These are phyloP conservation scores for Conringia planisiliqua DNA, from an alignment of 345 rosid species.

Conservation along the genomic window DNA sequence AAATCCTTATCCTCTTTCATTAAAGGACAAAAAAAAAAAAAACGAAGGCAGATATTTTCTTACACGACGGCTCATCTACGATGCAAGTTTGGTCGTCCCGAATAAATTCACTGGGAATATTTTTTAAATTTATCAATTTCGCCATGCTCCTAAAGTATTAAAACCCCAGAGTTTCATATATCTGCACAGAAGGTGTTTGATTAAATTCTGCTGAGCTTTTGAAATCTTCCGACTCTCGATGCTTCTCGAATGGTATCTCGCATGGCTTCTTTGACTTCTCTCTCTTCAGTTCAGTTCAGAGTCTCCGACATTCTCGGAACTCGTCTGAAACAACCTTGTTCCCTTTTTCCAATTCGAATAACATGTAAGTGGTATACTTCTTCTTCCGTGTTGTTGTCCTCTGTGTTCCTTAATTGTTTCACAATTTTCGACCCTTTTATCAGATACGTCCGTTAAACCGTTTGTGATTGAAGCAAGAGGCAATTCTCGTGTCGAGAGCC, in stretches of 20 bases:
- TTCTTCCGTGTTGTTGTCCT: not conserved
- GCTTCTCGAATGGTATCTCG: slow-evolving; percentile 9
- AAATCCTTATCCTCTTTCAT: slow-evolving; percentile 23
- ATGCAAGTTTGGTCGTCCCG: not conserved
- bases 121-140: not conserved
- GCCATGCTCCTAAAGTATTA: not conserved
- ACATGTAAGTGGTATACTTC: slow-evolving; percentile 6
- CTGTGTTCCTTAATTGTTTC: not conserved
- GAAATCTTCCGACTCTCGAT: not conserved
- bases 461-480: slow-evolving; percentile 51
- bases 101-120: not conserved
- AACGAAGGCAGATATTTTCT: not conserved
- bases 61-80: not conserved
- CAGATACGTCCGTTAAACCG: slow-evolving; percentile 11
- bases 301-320: slow-evolving; percentile 23
- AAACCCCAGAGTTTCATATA: not conserved
- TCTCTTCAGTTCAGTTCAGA: slow-evolving; percentile 6
- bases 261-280: slow-evolving; percentile 25
- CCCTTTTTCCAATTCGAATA: slow-evolving; percentile 13
- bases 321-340: slow-evolving; percentile 8
- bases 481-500: slow-evolving; percentile 53
- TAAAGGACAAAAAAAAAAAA: not conserved
- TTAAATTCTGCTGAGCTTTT: slow-evolving; percentile 1
- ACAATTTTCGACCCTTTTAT: not conserved
- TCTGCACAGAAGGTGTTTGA: slow-evolving; percentile 34